A percentile compares a stretch with the other conserved stretches of the same genome.
These are phyloP conservation scores for Penicillium paxilli DNA, from an alignment of 495 filamentous ascomycete species.

Conservation along the genomic window DNA sequence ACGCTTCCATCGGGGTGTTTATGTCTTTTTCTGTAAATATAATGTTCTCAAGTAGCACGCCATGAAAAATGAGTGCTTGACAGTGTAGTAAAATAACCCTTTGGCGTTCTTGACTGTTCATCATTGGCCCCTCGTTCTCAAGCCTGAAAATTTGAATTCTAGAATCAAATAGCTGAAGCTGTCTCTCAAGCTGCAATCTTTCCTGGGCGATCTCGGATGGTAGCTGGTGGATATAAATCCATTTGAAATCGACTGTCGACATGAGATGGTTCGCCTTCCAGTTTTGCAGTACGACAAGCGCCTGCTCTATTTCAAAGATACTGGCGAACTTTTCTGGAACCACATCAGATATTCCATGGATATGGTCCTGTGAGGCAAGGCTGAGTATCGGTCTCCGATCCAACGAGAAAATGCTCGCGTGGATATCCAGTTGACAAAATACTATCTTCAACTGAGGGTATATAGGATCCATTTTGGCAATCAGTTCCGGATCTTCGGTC, in stretches of 20 bases:
- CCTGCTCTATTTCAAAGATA: slow-evolving; percentile 11
- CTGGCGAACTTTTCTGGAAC: slow-evolving; percentile 10
- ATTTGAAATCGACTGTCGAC: slow-evolving; percentile 2
- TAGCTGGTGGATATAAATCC: slow-evolving; percentile 1
- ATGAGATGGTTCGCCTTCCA: slow-evolving; percentile 18
- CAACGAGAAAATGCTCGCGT: slow-evolving; percentile 25
- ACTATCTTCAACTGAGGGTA: slow-evolving; percentile 10
- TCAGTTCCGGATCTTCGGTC: not conserved
- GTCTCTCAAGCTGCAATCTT: slow-evolving; percentile 7
- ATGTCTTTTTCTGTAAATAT: not conserved
- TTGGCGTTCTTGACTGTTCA: not conserved
- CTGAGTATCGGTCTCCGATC: slow-evolving; percentile 9
- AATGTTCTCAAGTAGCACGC: slow-evolving; percentile 13
- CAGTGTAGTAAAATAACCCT: slow-evolving; percentile 10
- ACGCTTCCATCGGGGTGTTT: not conserved
- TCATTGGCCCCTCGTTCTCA: not conserved
- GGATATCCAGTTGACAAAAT: slow-evolving; percentile 26
- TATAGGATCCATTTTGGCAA: not conserved
- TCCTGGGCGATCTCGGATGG: slow-evolving; percentile 12
- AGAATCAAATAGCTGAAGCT: slow-evolving; percentile 3
- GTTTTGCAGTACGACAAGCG: slow-evolving; percentile 17
- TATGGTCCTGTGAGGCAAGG: not conserved
- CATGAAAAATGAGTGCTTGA: slow-evolving; percentile 12
- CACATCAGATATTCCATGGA: not conserved
- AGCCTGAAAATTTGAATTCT: not conserved